These are phyloP conservation scores for Tuctoria greenei DNA, from an alignment of 176 grass and related monocot species.

Conservation along the genomic window DNA sequence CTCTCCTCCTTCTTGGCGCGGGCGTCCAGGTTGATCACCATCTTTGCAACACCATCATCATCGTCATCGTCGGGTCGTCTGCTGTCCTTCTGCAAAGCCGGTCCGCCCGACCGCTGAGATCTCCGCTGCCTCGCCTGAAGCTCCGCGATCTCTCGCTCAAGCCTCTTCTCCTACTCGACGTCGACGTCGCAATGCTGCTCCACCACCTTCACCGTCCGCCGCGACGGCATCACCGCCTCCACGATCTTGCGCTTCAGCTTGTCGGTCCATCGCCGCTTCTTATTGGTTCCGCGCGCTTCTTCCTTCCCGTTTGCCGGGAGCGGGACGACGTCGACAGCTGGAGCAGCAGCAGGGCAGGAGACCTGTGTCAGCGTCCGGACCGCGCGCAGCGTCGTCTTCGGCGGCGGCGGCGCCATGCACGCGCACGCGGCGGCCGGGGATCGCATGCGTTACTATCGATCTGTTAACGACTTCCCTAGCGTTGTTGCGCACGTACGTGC, in stretches of 20 bases:
- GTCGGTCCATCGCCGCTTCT: background rate
- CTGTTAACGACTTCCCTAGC: too few relatives aligned
- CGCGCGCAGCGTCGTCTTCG: too few relatives aligned
- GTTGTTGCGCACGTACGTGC: too few relatives aligned
- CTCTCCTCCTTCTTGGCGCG: background rate
- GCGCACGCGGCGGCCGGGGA: too few relatives aligned
- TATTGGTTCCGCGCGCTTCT: background rate
- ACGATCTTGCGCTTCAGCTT: conserved; percentile 10
- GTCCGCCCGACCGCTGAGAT: background rate
- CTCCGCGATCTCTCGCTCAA: background rate
- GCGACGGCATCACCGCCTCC: background rate
- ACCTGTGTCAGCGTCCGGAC: too few relatives aligned
- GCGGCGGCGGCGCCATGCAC: background rate
- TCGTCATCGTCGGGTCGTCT: background rate
- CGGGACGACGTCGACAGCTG: background rate
- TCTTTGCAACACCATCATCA: background rate
- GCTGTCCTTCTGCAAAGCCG: background rate
- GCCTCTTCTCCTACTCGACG: background rate
- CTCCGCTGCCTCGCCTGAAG: background rate
- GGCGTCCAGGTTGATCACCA: background rate
- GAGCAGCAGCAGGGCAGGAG: too few relatives aligned
- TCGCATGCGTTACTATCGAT: too few relatives aligned
- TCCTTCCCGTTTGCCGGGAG: background rate
- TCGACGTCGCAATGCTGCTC: background rate
- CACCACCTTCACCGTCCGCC: background rate